phyloP scores from a whole-genome alignment of 805 yeast genomes.

The Clavispora asparagi region DNA sequence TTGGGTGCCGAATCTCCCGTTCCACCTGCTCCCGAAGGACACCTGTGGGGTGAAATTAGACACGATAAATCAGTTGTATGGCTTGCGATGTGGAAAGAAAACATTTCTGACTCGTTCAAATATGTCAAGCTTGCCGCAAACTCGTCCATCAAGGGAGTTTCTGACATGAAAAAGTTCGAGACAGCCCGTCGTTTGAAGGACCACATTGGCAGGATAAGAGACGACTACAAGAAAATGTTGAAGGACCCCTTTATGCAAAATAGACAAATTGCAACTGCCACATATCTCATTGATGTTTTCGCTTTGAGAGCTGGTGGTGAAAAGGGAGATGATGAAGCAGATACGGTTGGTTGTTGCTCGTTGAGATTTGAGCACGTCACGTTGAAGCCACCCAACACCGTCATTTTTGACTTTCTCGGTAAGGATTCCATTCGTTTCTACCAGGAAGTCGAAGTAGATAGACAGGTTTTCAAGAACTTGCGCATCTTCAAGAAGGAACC shows the following conservation, averaged over 20 bases:
- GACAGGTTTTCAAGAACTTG: conserved; percentile 87
- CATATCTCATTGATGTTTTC: conserved; percentile 84
- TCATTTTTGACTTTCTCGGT: conserved; percentile 89
- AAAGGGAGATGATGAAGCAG: conserved; percentile 95
- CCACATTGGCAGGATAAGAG: conserved; percentile 67
- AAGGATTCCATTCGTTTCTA: conserved; percentile 89
- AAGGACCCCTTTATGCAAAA: conserved; percentile 75
- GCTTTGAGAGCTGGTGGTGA: conserved; percentile 99
- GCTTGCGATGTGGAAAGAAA: conserved; percentile 97
- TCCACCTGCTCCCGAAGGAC: conserved; percentile 85
- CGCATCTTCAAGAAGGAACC: conserved; percentile 84
- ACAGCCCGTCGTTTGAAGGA: conserved; percentile 81
- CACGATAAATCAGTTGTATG: conserved; percentile 91
- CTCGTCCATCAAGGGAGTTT: conserved; percentile 85
- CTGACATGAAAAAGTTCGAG: conserved; percentile 88
- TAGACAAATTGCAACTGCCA: conserved; percentile 91
- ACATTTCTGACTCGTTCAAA: conserved; percentile 75
- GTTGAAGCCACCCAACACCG: conserved; percentile 77
- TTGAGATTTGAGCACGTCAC: conserved; percentile 86
- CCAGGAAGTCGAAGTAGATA: conserved; percentile 88
- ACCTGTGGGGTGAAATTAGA: conserved; percentile 81
- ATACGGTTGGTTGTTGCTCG: conserved; percentile 97
- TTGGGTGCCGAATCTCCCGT: conserved; percentile 65
- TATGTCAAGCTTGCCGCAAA: conserved; percentile 89
- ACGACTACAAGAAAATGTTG: conserved; percentile 65